Base-by-base conservation (phyloP, 192 early-diverging fungal genomes). In the Diversispora eburnea region DNA sequence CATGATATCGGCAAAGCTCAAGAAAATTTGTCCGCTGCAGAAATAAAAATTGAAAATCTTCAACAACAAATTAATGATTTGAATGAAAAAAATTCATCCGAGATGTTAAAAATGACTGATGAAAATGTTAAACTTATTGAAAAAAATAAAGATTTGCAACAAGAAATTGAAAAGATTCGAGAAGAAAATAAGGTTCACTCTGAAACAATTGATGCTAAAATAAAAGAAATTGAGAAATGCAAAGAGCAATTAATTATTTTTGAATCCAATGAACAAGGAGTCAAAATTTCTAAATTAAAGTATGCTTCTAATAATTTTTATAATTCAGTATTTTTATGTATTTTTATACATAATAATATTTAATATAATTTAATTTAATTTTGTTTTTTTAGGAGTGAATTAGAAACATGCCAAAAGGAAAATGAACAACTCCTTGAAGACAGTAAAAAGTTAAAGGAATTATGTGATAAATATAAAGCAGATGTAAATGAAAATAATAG, bases 11-110 rank as follows among this genome's bases (percentile, higher is more conserved):
- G n/a, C 15, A 41, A 42, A 8, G n/a, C 61, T 8, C 61, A 63
- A 63, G 61, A 63, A 17, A 63, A 63, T 42, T n/a, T 63, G n/a
- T 63, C 43, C 39, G 39, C 61, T 6, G 6, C 41, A 63, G 39
- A 63, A 19, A 41, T 41, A 4, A 63, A 63, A 63, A 17, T 12
- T 43, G 61, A 63, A 42, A 63, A 25, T 42, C n/a, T 63, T 7
- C 33, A 63, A 12, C 39, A 12, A 63, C 61, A 63, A 41, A 25
- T 42, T 42, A 41, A 42, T 42, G 25, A 33, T n/a, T 3, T 63
- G 41, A 42, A 17, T 7, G 61, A 63, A 8, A 63, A 63, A 43
- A 42, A 63, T 45, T 63, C 39, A 15, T 42, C 10, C n/a, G 4
- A 8, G 17, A n/a, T 63, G 7, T 42, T 17, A 33, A 63, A 63